Conservation (phyloP, 139 green algal genomes). For the Volvox reticuliferus region DNA sequence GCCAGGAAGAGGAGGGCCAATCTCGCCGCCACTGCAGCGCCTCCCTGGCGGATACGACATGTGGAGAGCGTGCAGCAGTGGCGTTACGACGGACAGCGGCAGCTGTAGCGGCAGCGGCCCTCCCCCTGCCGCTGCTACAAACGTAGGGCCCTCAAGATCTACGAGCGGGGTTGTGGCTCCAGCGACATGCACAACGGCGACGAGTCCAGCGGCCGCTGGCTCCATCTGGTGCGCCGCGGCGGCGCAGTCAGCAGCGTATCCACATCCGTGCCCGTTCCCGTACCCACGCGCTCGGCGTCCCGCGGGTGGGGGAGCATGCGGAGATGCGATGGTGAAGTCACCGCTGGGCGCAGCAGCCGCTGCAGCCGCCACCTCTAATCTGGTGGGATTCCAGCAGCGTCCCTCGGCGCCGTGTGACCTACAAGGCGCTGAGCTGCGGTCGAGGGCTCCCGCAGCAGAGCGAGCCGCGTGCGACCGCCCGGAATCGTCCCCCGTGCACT, state of each 20-base stretch:
- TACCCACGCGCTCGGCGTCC: constrained; percentile 8
- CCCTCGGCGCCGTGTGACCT: background rate
- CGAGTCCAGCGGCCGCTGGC: background rate
- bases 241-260: background rate
- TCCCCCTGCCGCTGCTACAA: background rate
- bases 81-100: background rate
- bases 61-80: background rate
- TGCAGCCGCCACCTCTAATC: background rate
- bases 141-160: background rate
- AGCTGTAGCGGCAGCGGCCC: background rate
- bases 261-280: background rate
- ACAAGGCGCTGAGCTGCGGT: background rate
- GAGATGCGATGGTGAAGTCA: background rate
- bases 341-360: background rate
- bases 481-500: background rate
- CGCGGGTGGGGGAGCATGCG: background rate
- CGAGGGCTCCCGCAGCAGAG: background rate
- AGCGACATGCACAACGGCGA: background rate
- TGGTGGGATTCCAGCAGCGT: background rate
- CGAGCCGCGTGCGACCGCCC: background rate
- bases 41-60: background rate
- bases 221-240: background rate
- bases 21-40: background rate
- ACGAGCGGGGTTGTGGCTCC: background rate
- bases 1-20: background rate